Percentiles rank a stretch among this genome's conserved stretches.
phyloP scores from a whole-genome alignment of 495 filamentous ascomycete genomes.

The Neurospora sp. region DNA sequence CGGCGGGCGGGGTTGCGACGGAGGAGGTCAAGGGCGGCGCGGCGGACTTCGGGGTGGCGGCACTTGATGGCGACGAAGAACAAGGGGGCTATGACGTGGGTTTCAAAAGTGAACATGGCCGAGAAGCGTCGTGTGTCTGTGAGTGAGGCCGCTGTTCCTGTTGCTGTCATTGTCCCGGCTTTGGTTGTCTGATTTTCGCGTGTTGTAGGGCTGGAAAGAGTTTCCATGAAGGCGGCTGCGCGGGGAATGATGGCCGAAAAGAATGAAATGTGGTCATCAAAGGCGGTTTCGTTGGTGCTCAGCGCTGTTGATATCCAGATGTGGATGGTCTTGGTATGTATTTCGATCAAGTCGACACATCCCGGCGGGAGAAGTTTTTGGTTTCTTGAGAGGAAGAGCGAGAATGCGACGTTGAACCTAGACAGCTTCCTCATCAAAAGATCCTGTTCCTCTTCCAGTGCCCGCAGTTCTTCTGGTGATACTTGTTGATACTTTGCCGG shows the following conservation, averaged over 20 bases:
- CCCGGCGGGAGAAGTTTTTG: conserved; percentile 13
- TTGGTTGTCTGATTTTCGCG: conserved; percentile 3
- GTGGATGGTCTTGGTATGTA: conserved; percentile 18
- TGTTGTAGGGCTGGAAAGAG: not conserved
- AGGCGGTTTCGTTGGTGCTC: conserved; percentile 23
- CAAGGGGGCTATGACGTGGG: conserved; percentile 38
- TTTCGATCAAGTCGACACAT: conserved; percentile 18
- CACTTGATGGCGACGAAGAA: conserved; percentile 43
- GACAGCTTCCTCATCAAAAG: conserved; percentile 18
- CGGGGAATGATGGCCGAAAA: conserved; percentile 29
- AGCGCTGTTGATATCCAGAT: conserved; percentile 31
- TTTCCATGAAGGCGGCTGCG: conserved; percentile 20
- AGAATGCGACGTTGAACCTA: conserved; percentile 25
- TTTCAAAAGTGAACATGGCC: conserved; percentile 39
- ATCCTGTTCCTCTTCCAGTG: conserved; percentile 20
- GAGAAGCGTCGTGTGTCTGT: conserved; percentile 14
- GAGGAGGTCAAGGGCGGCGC: conserved; percentile 30
- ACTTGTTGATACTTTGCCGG: conserved; percentile 14
- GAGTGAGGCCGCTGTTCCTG: not conserved
- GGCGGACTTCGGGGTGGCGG: conserved; percentile 32
- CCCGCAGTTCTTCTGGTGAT: conserved; percentile 13
- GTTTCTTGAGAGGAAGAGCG: conserved; percentile 17
- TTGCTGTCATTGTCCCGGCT: not conserved
- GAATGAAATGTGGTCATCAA: conserved; percentile 25
- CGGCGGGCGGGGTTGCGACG: conserved; percentile 20